phyloP scores from a whole-genome alignment of 805 yeast genomes.

The Kuraishia hungarica region DNA sequence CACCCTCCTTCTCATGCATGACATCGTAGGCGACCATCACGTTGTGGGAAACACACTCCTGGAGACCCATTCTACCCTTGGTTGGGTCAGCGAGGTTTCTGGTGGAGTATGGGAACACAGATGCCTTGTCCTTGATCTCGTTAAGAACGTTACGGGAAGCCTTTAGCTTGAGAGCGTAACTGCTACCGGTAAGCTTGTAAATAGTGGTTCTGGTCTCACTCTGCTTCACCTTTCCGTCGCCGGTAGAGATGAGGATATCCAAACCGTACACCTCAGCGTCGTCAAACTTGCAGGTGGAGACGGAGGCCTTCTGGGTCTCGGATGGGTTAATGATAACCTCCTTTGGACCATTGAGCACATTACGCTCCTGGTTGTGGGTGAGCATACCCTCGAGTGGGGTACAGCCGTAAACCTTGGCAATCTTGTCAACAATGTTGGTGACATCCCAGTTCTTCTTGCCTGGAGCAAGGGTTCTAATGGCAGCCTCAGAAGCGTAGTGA shows the following conservation, averaged over 20 bases:
- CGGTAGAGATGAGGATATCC: constrained; percentile 58
- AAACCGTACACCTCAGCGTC: constrained; percentile 74
- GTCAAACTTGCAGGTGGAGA: constrained; percentile 58
- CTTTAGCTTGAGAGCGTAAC: constrained; percentile 62
- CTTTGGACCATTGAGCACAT: constrained; percentile 65
- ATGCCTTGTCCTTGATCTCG: constrained; percentile 59
- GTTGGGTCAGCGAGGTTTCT: constrained; percentile 60
- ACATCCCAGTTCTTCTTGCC: constrained; percentile 72
- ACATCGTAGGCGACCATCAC: constrained; percentile 63
- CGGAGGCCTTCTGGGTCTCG: constrained; percentile 53
- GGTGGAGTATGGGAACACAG: constrained; percentile 62
- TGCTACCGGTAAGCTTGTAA: constrained; percentile 63
- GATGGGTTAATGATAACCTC: constrained; percentile 70
- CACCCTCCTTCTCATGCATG: constrained; percentile 57
- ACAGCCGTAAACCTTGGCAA: constrained; percentile 50
- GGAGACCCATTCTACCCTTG: constrained; percentile 66
- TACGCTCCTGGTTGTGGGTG: constrained; percentile 59
- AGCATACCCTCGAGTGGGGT: constrained; percentile 71
- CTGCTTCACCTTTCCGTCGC: constrained; percentile 56
- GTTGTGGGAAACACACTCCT: constrained; percentile 62
- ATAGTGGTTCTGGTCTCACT: constrained; percentile 53
- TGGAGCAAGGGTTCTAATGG: constrained; percentile 56
- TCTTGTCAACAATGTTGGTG: constrained; percentile 54
- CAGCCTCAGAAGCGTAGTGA: constrained; percentile 74
- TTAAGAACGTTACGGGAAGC: constrained; percentile 58